A percentile compares a stretch with the other conserved stretches of the same genome.
Conservation (phyloP, 345 rosid species). For the Carallia pectinifolia region DNA sequence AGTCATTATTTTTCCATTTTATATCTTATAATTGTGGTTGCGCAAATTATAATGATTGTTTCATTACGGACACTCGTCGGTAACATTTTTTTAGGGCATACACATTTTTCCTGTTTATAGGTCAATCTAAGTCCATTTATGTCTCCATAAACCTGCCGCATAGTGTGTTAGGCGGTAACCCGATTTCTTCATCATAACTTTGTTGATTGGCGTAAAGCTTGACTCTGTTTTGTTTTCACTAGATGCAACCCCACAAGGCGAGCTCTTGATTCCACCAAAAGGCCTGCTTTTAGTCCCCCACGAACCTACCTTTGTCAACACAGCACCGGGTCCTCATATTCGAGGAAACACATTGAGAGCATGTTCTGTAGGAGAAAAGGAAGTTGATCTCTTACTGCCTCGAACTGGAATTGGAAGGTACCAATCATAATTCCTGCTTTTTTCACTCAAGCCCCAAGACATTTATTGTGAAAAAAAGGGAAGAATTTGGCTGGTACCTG, state of each 20-base stretch:
- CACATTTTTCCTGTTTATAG: too few species aligned
- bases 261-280: slow-evolving; percentile 56
- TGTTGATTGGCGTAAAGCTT: not conserved
- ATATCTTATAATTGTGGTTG: too few species aligned
- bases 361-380: slow-evolving; percentile 65
- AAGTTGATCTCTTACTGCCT: slow-evolving; percentile 85
- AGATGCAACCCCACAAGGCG: slow-evolving; percentile 47
- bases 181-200: not conserved
- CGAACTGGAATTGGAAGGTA: slow-evolving; percentile 88
- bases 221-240: slow-evolving; percentile 22
- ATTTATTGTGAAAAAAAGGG: not conserved
- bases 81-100: too few species aligned
- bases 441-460: not conserved
- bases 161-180: not conserved
- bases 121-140: not conserved
- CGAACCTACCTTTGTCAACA: slow-evolving; percentile 64
- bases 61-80: too few species aligned
- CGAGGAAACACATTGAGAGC: slow-evolving; percentile 77
- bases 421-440: not conserved
- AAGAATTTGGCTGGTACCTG: too few species aligned
- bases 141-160: not conserved
- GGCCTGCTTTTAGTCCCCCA: slow-evolving; percentile 69
- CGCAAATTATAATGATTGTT: too few species aligned
- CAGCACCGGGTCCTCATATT: slow-evolving; percentile 80
- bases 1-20: too few species aligned